Base-by-base conservation (phyloP, 192 early-diverging fungal genomes). In the Endogone sp. region DNA sequence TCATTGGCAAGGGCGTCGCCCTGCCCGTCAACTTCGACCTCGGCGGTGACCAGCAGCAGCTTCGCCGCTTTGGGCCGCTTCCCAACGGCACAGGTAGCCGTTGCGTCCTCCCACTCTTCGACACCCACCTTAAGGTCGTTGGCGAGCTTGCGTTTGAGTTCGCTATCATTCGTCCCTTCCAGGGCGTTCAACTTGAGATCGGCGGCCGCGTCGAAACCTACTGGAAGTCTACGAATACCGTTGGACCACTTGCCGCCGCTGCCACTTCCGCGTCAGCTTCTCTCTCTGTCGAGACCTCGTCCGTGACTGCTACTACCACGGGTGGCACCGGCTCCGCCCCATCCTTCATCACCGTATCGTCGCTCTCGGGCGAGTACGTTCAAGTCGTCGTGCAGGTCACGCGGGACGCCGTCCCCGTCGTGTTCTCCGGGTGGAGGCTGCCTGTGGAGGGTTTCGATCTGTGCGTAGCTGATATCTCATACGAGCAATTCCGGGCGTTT, bases 171-270 rank as follows among this genome's bases (percentile, higher is more conserved):
- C 86, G 87, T 64, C 94, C 98, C 2, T 96, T 99, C 76, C 84
- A 83, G 58, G 95, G 95, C 56, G 88, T 92, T 2, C 85, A 89
- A 54, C 81, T 99, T 68, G 90, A 92, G 77, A 97, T 98, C 74
- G 98, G 95, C 22, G 98, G 98, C 23, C 91, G 90, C 44, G 92
- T 98, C 23, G 95, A 97, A 72, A 99, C 98, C 0, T 99, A 99
- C 77, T 99, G 98, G 98, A 99, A 98, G 83, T 92, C 94, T 4
- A 96, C 95, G 10, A 92, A 93, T 70, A 89, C 93, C 22, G 71
- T 88, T 20, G 67, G n/a, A n/a, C n/a, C n/a, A n/a, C n/a, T n/a
- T n/a, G n/a, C 73, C 11, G 78, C 84, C 2, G 63, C 30, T 10
- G 60, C 74, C 27, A 59, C 56, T 25, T 60, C 66, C 28, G 66